A percentile compares a stretch with the other conserved stretches of the same genome.
Evolutionary conservation across 768 basidiomycete species (phyloP).

Genomic region (Lentinula guzmanii): DNA sequence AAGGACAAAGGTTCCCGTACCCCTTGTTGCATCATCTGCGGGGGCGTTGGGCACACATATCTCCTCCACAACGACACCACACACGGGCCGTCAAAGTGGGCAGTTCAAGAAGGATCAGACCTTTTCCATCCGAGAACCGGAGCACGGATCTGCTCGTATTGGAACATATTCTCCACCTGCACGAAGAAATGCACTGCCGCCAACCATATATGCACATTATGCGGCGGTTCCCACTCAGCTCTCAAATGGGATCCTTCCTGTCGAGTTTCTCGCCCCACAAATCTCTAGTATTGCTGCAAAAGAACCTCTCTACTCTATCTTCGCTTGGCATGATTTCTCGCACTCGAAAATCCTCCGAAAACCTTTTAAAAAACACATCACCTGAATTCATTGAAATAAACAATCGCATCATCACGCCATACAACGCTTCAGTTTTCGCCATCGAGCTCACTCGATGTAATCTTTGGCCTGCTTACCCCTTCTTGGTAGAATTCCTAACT

Average conservation of each 20-base stretch:
- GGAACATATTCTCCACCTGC: no score
- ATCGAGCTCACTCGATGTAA: neutral
- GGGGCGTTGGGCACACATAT: neutral
- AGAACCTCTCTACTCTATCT: neutral
- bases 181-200: neutral
- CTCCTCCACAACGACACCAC: neutral
- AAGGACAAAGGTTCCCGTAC: neutral
- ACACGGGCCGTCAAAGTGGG: neutral
- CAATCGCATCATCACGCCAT: neutral
- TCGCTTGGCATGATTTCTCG: neutral
- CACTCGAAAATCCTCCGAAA: neutral
- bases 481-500: no score
- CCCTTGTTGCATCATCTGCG: neutral
- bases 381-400: neutral
- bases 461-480: no score
- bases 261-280: neutral
- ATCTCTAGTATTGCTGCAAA: neutral
- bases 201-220: neutral
- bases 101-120: neutral
- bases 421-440: conserved; percentile 10
- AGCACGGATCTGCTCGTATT: neutral
- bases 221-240: neutral
- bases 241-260: neutral
- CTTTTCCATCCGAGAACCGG: neutral
- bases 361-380: neutral